These are phyloP conservation scores for Pseudocercospora fuligena DNA, from an alignment of 2,329 filamentous ascomycete species.

Conservation along the genomic window DNA sequence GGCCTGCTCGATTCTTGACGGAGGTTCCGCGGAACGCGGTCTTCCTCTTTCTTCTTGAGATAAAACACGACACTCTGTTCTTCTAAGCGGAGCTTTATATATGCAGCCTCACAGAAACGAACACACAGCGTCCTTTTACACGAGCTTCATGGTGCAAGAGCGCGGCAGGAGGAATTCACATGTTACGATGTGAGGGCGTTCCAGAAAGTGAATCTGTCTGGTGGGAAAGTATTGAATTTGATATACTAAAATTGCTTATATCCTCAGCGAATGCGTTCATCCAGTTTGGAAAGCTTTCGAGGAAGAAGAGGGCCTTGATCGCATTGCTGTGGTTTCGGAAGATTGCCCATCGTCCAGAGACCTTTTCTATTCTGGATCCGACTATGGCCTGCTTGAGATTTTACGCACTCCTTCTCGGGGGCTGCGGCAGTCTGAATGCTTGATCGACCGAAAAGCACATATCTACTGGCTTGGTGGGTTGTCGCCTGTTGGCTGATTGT, in stretches of 20 bases:
- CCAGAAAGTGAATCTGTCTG: background rate
- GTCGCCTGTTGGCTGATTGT: conserved; percentile 1
- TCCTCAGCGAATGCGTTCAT: background rate
- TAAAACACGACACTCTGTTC: too few relatives aligned
- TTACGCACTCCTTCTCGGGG: background rate
- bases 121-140: background rate
- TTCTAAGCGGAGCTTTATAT: too few relatives aligned
- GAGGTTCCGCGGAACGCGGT: background rate
- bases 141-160: background rate
- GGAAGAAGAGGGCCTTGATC: background rate
- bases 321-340: background rate
- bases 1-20: background rate
- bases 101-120: background rate
- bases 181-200: background rate
- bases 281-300: background rate
- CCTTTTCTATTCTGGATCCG: background rate
- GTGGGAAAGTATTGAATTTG: background rate
- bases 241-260: background rate
- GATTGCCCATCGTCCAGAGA: too few relatives aligned
- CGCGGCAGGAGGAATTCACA: background rate
- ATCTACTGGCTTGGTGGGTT: background rate
- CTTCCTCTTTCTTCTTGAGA: too few relatives aligned
- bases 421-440: background rate
- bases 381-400: background rate
- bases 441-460: background rate